Conservation (phyloP, 73 alveolate species). For the Paramecium biaurelia region DNA sequence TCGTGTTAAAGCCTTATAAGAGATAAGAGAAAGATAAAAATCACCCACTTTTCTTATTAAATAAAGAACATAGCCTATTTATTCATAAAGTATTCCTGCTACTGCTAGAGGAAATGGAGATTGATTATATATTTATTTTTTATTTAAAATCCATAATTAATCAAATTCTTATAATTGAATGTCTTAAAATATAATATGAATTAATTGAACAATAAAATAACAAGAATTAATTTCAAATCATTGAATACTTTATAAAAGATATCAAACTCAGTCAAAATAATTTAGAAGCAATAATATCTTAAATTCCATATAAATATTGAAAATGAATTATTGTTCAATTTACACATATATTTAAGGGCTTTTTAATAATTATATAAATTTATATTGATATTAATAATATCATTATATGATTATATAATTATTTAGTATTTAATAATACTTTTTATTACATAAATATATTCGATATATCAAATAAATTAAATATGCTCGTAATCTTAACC, state of each 20-base stretch:
- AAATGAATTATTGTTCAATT: not conserved
- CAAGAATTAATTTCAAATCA: too few species aligned
- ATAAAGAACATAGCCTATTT: not conserved
- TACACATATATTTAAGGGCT: not conserved
- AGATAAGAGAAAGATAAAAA: not conserved
- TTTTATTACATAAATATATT: not conserved
- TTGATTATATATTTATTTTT: not conserved
- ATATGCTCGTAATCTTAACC: conserved; percentile 2
- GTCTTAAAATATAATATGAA: not conserved
- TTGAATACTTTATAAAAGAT: not conserved
- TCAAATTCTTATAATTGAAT: not conserved
- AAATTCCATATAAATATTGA: not conserved
- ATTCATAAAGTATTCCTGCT: not conserved
- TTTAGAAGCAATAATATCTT: not conserved
- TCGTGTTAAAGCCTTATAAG: not conserved
- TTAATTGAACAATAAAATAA: too few species aligned
- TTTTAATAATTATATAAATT: not conserved
- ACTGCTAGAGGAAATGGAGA: not conserved
- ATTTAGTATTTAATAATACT: not conserved
- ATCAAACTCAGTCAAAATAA: not conserved
- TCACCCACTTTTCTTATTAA: not conserved
- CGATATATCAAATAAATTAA: not conserved
- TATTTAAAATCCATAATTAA: not conserved
- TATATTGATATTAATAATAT: not conserved
- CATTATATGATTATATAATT: not conserved